Evolutionary conservation across 257 asterid species (phyloP).

Genomic region (Solanum neorickii): DNA sequence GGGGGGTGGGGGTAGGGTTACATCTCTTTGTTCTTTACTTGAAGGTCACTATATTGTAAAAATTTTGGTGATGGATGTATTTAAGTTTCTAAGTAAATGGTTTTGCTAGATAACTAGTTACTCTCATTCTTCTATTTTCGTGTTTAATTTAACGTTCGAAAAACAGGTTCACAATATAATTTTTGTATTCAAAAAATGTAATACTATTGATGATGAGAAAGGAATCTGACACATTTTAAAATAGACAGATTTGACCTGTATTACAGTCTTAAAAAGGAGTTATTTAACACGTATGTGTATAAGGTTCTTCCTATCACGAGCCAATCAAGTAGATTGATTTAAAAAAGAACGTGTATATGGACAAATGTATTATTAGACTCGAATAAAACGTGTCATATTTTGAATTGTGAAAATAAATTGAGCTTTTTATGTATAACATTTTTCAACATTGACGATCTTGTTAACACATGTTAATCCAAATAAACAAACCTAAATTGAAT

Average conservation of each 20-base stretch:
- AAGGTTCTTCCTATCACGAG: background rate
- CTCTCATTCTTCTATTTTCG: background rate
- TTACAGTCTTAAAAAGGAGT: background rate
- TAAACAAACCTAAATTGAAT: background rate
- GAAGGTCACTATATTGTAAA: background rate
- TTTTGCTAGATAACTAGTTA: background rate
- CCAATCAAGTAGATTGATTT: background rate
- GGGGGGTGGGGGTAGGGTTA: background rate
- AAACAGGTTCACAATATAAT: background rate
- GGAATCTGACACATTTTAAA: background rate
- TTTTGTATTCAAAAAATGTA: background rate
- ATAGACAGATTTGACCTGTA: too few species aligned
- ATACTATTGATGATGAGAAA: background rate
- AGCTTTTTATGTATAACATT: background rate
- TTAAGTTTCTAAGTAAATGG: background rate
- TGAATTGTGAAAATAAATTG: background rate
- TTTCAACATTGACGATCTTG: background rate
- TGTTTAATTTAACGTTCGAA: background rate
- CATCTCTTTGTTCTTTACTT: background rate
- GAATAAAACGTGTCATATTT: background rate
- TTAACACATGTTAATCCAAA: background rate
- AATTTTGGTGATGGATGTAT: background rate
- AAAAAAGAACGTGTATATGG: background rate
- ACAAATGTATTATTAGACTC: too few species aligned
- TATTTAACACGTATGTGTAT: background rate